Percentiles rank a stretch among this genome's conserved stretches.
Conservation (phyloP, 192 early-diverging fungal genomes). For the Backusella parvicylindrica region DNA sequence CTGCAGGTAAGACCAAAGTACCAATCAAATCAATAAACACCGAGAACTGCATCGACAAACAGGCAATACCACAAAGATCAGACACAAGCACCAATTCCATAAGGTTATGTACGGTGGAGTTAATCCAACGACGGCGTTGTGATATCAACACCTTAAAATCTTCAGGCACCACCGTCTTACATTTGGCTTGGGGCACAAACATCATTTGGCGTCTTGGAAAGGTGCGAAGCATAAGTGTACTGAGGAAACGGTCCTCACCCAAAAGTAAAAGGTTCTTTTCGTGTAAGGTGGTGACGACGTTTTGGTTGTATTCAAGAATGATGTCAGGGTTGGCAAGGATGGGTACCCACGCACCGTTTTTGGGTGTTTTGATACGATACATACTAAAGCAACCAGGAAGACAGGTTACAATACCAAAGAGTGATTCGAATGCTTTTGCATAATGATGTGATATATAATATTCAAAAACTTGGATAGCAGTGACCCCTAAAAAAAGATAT, state of each 20-base stretch:
- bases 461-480: conserved; percentile 92
- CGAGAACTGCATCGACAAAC: conserved; percentile 85
- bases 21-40: conserved; percentile 75
- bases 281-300: conserved; percentile 75
- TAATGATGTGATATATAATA: conserved; percentile 98
- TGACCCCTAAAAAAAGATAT: conserved; percentile 51
- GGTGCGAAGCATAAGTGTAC: conserved; percentile 84
- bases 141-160: conserved; percentile 78
- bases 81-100: conserved; percentile 80
- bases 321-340: conserved; percentile 87
- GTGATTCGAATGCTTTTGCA: conserved; percentile 89
- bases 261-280: conserved; percentile 83
- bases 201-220: conserved; percentile 86
- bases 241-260: conserved; percentile 86
- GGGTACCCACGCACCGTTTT: conserved; percentile 72
- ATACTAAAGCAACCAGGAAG: conserved; percentile 97
- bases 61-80: conserved; percentile 87
- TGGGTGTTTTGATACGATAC: conserved; percentile 91
- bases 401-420: conserved; percentile 99
- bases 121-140: conserved; percentile 94
- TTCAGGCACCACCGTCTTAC: conserved; percentile 84
- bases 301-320: conserved; percentile 76
- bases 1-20: conserved; percentile 69
- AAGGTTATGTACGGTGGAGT: conserved; percentile 91
- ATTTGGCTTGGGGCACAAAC: conserved; percentile 82